These are phyloP conservation scores for Prinsepia uniflora DNA, from an alignment of 306 rosid genomes.

Conservation along the genomic window DNA sequence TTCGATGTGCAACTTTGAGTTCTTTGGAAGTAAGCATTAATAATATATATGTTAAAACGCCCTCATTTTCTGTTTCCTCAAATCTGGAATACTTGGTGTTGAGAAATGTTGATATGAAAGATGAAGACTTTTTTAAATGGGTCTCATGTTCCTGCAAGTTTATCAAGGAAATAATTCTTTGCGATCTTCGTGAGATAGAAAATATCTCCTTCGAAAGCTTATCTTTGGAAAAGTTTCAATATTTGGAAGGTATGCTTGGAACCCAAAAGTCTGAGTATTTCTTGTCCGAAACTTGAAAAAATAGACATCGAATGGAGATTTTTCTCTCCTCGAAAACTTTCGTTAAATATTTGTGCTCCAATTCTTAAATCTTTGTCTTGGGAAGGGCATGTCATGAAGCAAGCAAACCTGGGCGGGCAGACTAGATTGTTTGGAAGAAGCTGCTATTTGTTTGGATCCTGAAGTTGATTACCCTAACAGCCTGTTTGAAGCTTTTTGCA, in stretches of 20 bases:
- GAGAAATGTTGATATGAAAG: background rate
- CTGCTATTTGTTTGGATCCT: too few species aligned
- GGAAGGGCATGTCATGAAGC: background rate
- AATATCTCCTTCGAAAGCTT: background rate
- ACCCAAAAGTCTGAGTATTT: background rate
- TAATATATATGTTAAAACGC: background rate
- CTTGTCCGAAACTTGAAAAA: background rate
- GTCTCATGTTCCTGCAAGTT: background rate
- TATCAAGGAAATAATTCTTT: background rate
- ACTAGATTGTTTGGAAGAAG: background rate
- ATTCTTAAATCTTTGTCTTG: background rate
- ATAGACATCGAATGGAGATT: background rate
- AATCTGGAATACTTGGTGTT: background rate
- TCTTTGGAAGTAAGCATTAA: background rate
- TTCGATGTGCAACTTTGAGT: background rate
- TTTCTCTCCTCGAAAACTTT: background rate
- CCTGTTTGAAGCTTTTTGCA: background rate
- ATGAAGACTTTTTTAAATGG: background rate
- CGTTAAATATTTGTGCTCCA: slow-evolving; percentile 1
- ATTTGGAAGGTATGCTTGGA: background rate
- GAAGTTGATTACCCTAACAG: background rate
- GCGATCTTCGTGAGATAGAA: too few species aligned
- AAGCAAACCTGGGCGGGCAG: background rate
- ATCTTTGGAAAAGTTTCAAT: background rate
- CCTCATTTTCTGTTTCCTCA: background rate